Percentiles rank a stretch among this genome's conserved stretches.
phyloP scores from a whole-genome alignment of 2,329 filamentous ascomycete species.

The Mycocentrospora acerina region DNA sequence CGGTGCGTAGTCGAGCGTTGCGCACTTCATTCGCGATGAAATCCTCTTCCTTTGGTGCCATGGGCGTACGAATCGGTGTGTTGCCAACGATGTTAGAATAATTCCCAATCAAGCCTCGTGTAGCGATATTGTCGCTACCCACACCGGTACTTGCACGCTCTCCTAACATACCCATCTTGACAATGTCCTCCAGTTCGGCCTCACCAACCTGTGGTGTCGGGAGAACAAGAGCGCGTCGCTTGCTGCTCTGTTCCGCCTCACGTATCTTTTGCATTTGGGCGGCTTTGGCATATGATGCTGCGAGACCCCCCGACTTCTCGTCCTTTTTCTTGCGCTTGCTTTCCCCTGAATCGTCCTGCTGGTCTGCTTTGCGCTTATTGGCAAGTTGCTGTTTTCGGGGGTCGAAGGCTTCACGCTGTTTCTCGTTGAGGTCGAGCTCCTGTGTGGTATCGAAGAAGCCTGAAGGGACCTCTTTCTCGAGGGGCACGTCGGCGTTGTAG shows the following conservation, averaged over 20 bases:
- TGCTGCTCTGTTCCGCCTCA: conserved; percentile 96
- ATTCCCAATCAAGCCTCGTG: conserved; percentile 80
- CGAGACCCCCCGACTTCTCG: conserved; percentile 71
- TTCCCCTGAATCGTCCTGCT: conserved; percentile 75
- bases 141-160: conserved; percentile 80
- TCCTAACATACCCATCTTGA: conserved; percentile 96
- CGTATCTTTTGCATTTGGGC: conserved; percentile 92
- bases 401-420: conserved; percentile 81
- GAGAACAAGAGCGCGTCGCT: conserved; percentile 77
- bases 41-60: conserved; percentile 89
- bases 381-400: conserved; percentile 87
- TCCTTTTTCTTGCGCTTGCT: conserved; percentile 86
- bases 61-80: conserved; percentile 88
- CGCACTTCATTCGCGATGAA: conserved; percentile 94
- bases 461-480: conserved; percentile 84
- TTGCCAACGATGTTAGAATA: conserved; percentile 79
- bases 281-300: conserved; percentile 86
- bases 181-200: conserved; percentile 90
- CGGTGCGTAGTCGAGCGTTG: conserved; percentile 87
- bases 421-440: conserved; percentile 78
- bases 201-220: conserved; percentile 92
- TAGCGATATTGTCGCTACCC: conserved; percentile 80
- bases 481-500: conserved; percentile 98
- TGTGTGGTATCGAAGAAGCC: conserved; percentile 94
- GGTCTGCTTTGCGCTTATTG: conserved; percentile 90